Percentiles rank a stretch among this genome's conserved stretches.
Evolutionary conservation across 1,139 yeast species (phyloP).

Genomic region (Lodderomyces theae): DNA sequence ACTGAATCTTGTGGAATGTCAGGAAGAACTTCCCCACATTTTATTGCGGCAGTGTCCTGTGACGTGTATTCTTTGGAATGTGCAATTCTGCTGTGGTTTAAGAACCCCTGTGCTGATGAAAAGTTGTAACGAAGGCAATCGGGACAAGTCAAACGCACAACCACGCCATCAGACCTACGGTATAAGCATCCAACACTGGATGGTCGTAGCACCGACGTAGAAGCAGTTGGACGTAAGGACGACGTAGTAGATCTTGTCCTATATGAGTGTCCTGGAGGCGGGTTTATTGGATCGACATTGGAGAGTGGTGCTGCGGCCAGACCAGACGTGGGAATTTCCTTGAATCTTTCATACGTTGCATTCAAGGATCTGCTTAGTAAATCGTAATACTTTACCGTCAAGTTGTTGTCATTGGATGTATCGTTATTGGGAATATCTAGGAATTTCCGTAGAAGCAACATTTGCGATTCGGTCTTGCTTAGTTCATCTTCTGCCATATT

Average conservation of each 20-base stretch:
- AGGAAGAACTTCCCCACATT: constrained; percentile 61
- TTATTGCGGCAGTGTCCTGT: constrained; percentile 72
- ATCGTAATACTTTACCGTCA: constrained; percentile 47
- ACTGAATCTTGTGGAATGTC: constrained; percentile 59
- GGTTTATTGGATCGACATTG: neutral
- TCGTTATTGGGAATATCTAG: constrained; percentile 47
- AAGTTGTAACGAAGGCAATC: constrained; percentile 68
- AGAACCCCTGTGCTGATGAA: constrained; percentile 76
- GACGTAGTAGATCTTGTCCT: constrained; percentile 52
- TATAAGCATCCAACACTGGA: constrained; percentile 56
- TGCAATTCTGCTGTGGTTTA: constrained; percentile 73
- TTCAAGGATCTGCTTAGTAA: constrained; percentile 36
- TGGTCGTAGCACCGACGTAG: constrained; percentile 9
- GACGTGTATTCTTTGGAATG: constrained; percentile 70
- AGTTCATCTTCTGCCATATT: constrained; percentile 59
- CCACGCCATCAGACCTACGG: constrained; percentile 68
- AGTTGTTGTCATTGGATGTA: constrained; percentile 43
- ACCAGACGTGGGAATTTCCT: constrained; percentile 6
- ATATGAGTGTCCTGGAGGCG: constrained; percentile 28
- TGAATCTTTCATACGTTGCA: constrained; percentile 29
- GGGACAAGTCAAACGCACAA: constrained; percentile 67
- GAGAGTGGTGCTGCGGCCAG: neutral
- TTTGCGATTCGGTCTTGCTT: constrained; percentile 60
- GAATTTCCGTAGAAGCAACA: constrained; percentile 51
- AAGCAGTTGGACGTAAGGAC: constrained; percentile 40